Evolutionary conservation across 2,329 filamentous ascomycete species (phyloP), one percentile per base, ranked within the genome.

Genomic region (Teratosphaeria epicoccoides): DNA sequence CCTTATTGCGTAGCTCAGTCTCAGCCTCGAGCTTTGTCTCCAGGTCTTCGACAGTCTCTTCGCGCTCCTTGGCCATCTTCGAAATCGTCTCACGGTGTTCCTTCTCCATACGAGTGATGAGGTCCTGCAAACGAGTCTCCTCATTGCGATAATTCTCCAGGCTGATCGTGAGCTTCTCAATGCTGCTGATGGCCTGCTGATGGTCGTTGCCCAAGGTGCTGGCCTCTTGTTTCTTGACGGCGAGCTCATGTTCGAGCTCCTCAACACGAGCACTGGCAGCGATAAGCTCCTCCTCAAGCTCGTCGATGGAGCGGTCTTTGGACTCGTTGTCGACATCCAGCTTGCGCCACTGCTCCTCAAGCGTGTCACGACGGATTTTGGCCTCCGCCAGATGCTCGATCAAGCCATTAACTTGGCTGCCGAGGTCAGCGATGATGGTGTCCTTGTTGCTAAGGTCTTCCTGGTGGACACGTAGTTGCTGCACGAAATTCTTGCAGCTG

Each of bases 61-160:
- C 64, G 51, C 72, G 68, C 40, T 70, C 68, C 17, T 63, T 53
- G 50, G 72, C 67, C 62, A 74, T 67, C 43, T 67, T 62, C 2
- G 55, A 59, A 12, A 75, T 63, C 17, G 60, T 60, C 1, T 60
- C 59, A 4, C 59, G 55, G 50, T 73, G 69, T 25, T 71, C 66
- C 11, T 65, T 54, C 55, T 75, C 71, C 54, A 73, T 68, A 3
- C 58, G 59, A 2, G 59, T 64, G 37, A 73, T 67, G 6, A 72
- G 65, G 17, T 57, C 53, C 4, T 67, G 66, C 29, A 73, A 59
- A 12, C 63, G 61, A 22, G 64, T 58, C 47, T 73, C 66, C 26
- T 74, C 70, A 9, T 56, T 53, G 25, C 65, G 67, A 55, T 72
- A 74, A 11, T 61, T 61, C 12, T 71, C 63, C 28, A 75, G 57